Base-by-base conservation (phyloP, 73 alveolate species). In the Tetrahymena thermophila region DNA sequence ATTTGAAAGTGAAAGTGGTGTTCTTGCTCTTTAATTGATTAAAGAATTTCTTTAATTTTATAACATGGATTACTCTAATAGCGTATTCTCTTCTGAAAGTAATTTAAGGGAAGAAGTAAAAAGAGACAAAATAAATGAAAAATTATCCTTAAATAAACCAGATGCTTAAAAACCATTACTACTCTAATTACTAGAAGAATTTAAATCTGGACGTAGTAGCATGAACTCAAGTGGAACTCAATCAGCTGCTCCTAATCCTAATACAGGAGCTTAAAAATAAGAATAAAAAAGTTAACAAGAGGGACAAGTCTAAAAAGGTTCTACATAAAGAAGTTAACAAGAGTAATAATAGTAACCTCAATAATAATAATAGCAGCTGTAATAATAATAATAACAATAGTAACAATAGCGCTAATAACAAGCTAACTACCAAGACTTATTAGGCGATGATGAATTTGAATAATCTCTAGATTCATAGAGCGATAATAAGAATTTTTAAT, bases 11-110 rank as follows among this genome's bases (percentile, higher is more conserved):
- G 94, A 44, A 40, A 56, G 58, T 43, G 97, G 97, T 19, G 50
- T 71, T 37, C 95, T 85, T 7, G 94, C 93, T 56, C 89, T 95
- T 44, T 94, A 95, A 44, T 50, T 95, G 31, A 95, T 95, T 35
- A 95, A 95, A 17, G 97, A 95, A 25, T 95, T 95, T 93, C 94
- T 95, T 25, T 93, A 85, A n/a, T 95, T 95, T 55, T 95, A 71
- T 34, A 94, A 44, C 11, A 95, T 95, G 97, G 95, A 95, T 93
- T 95, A 95, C 37, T 55, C 97, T 15, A 95, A 89, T 85, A 84
- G 95, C 23, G 94, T 95, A 19, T 95, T 95, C 55, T 85, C 95
- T 43, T 85, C 95, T 34, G 97, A 95, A 56, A 95, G 97, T 58
- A 95, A 95, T 56, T 55, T 95, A 31, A 85, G 94, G 23, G 97